A percentile compares a stretch with the other conserved stretches of the same genome.
Conservation (phyloP, 2,329 filamentous ascomycete genomes). For the Bimuria novae-zelandiae region DNA sequence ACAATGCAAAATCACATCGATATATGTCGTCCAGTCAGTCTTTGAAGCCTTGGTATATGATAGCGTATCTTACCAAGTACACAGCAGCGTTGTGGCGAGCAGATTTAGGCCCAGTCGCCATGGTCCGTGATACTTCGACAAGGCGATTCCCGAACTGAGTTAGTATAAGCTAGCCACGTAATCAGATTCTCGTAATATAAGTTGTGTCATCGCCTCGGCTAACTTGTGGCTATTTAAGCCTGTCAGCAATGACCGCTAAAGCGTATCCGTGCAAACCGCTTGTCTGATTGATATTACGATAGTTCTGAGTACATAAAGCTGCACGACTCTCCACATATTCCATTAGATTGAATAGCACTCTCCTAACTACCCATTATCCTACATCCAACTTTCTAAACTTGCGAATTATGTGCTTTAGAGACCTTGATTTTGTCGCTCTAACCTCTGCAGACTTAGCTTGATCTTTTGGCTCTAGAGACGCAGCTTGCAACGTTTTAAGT, state of each 20-base stretch:
- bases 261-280: not conserved
- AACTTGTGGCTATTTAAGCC: not conserved
- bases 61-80: not conserved
- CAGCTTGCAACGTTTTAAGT: constrained; percentile 17
- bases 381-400: constrained; percentile 7
- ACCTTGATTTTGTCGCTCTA: constrained; percentile 9
- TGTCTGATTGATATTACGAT: not conserved
- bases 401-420: constrained; percentile 4
- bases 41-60: not conserved
- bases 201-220: not conserved
- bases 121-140: not conserved
- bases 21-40: not conserved
- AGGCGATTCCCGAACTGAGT: no score
- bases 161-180: not conserved
- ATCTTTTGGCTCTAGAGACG: constrained; percentile 11
- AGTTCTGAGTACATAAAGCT: not conserved
- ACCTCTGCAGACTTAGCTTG: constrained; percentile 10
- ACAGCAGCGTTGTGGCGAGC: not conserved
- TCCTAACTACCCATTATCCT: not conserved
- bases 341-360: not conserved
- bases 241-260: not conserved
- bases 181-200: not conserved
- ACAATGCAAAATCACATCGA: no score
- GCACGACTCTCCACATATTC: not conserved
- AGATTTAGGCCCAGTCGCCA: not conserved